Percentiles rank a stretch among this genome's conserved stretches.
Conservation (phyloP, 345 rosid species). For the Bruguiera gymnorhiza region DNA sequence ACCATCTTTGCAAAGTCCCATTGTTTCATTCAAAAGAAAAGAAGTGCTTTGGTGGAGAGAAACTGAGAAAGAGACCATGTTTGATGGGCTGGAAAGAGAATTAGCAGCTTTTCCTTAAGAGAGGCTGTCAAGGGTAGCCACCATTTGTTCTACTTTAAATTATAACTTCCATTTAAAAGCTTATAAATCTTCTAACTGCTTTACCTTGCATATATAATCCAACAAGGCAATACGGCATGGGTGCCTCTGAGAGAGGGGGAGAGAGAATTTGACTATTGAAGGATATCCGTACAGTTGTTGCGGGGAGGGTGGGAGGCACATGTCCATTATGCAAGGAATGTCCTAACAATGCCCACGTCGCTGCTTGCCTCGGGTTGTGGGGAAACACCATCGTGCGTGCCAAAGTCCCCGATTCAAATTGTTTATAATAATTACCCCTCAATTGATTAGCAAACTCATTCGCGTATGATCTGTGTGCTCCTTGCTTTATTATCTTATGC, state of each 20-base stretch:
- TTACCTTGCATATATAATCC: background rate
- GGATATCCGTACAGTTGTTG: constrained; percentile 21
- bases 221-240: background rate
- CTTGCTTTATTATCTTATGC: background rate
- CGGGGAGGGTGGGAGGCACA: constrained; percentile 67
- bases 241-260: background rate
- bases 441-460: constrained; percentile 3
- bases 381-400: constrained; percentile 88
- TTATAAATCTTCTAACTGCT: background rate
- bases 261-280: constrained; percentile 4
- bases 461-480: background rate
- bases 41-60: background rate
- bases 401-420: constrained; percentile 37
- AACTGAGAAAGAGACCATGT: constrained; percentile 23
- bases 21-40: constrained; percentile 8
- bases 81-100: constrained; percentile 53
- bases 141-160: constrained; percentile 14
- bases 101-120: constrained; percentile 47
- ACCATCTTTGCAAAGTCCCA: constrained; percentile 28
- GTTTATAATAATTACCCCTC: constrained; percentile 24
- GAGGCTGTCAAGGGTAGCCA: constrained; percentile 21
- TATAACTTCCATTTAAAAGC: constrained; percentile 1
- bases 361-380: constrained; percentile 22
- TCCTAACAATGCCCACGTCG: constrained; percentile 20
- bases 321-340: constrained; percentile 45